Evolutionary conservation across 78 protist species (phyloP).

Genomic region (Goniomonas avonlea): DNA sequence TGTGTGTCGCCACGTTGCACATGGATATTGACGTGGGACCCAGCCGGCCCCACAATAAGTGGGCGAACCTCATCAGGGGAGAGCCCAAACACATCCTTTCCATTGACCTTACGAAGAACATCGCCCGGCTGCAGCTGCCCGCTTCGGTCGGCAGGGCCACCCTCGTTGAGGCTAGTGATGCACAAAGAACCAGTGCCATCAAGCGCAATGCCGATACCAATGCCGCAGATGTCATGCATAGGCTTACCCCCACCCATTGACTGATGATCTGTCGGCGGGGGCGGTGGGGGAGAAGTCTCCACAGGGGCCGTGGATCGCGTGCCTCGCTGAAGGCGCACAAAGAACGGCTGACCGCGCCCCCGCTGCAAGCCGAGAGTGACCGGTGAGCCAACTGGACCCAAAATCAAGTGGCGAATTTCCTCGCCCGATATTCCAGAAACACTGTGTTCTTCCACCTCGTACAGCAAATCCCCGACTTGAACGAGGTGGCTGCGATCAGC

Average conservation of each 20-base stretch:
- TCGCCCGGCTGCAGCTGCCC: background rate
- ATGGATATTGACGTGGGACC: background rate
- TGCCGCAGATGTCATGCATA: too few relatives aligned
- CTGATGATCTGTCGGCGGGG: too few relatives aligned
- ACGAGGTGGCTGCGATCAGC: background rate
- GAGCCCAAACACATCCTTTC: background rate
- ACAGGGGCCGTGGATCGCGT: too few relatives aligned
- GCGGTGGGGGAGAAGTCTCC: too few relatives aligned
- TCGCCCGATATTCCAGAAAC: background rate
- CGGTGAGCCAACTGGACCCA: conserved; percentile 2
- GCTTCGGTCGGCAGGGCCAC: background rate
- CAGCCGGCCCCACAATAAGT: background rate
- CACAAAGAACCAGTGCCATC: background rate
- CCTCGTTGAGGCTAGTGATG: background rate
- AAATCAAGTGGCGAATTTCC: background rate
- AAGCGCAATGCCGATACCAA: conserved; percentile 4
- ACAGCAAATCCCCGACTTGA: background rate
- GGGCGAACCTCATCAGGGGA: conserved; percentile 4
- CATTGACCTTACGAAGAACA: background rate
- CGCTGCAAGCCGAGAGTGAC: background rate
- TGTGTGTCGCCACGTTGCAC: conserved; percentile 20
- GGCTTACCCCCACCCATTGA: too few relatives aligned
- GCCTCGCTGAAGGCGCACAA: background rate
- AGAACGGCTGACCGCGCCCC: background rate
- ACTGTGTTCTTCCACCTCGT: conserved; percentile 6